Base-by-base conservation (phyloP, 441 rosid species). In the Pelargonium myrrhifolium region DNA sequence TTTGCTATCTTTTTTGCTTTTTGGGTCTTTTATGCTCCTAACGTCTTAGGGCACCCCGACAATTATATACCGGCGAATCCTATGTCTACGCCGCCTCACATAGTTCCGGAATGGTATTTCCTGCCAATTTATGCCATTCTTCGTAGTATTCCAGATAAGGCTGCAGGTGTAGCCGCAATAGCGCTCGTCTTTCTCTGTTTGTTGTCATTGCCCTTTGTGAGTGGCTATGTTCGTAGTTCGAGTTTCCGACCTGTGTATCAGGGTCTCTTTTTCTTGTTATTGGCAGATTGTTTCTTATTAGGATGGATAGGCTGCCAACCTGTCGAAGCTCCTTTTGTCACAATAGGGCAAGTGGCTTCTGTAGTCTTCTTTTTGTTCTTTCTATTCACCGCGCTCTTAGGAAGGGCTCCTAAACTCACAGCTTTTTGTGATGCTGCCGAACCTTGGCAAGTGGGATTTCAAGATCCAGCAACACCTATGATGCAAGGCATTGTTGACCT, bases 241-340 rank as follows among this genome's bases (percentile, higher is more conserved):
- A 31, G 45, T 31, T 11, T 63, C 35, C 43, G 2, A 12, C 40
- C 9, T 7, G 35, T 35, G 9, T 15, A 62, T 62, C 43, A 62
- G 35, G 17, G 37, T 40, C 43, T 40, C 43, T 40, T 40, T 40
- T 40, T 40, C 43, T 40, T 40, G 43, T 40, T 40, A 40, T 40
- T 40, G 43, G 43, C 43, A 7, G 43, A 40, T 11, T 40, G 43
- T 40, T 40, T 40, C 43, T 40, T 35, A 17, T 39, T n/a, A 11
- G 66, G 47, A 1, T 35, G 49, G 66, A 66, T 66, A 9, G 39
- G 62, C 11, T 66, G 62, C 47, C 28, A 66, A 47, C 61, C 42
- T 9, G 69, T 66, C 17, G 60, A 66, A 39, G 62, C 59, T 21
- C 62, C 69, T 6, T 66, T 66, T 45, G 21, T 66, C 0, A 66